phyloP scores from a whole-genome alignment of 1,139 yeast genomes.

The Fermentozyma sake region DNA sequence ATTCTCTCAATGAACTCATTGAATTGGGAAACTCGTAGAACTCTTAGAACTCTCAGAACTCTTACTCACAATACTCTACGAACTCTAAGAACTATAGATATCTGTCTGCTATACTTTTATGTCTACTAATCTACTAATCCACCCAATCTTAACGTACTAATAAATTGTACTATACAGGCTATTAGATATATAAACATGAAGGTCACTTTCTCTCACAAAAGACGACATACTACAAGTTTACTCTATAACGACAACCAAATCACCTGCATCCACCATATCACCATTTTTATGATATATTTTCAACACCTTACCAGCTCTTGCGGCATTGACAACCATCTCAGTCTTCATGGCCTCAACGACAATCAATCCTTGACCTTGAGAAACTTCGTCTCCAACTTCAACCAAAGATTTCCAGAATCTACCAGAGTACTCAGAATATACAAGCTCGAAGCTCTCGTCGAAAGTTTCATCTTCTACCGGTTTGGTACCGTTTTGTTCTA shows the following conservation, averaged over 20 bases:
- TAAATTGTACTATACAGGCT: too few species aligned
- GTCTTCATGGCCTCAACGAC: slow-evolving; percentile 98
- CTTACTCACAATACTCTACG: too few species aligned
- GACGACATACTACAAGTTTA: slow-evolving; percentile 9
- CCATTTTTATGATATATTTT: slow-evolving; percentile 81
- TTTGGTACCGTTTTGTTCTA: slow-evolving; percentile 46
- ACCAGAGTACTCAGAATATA: slow-evolving; percentile 92
- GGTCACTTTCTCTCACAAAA: not conserved
- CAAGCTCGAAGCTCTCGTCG: slow-evolving; percentile 73
- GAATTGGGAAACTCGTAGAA: too few species aligned
- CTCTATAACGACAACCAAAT: slow-evolving; percentile 75
- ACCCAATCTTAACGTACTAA: too few species aligned
- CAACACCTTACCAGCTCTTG: slow-evolving; percentile 69
- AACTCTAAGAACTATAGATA: too few species aligned
- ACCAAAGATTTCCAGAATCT: slow-evolving; percentile 94
- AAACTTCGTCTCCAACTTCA: slow-evolving; percentile 71
- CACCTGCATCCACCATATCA: slow-evolving; percentile 96
- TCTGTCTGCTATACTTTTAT: too few species aligned
- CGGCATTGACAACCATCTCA: slow-evolving; percentile 82
- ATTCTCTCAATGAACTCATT: too few species aligned
- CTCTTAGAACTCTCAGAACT: too few species aligned
- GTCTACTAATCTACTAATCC: too few species aligned
- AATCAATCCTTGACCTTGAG: slow-evolving; percentile 72
- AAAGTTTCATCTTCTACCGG: slow-evolving; percentile 46
- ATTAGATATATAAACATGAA: too few species aligned